Evolutionary conservation across 2,329 filamentous ascomycete species (phyloP).

Genomic region (Dothistroma septosporum): DNA sequence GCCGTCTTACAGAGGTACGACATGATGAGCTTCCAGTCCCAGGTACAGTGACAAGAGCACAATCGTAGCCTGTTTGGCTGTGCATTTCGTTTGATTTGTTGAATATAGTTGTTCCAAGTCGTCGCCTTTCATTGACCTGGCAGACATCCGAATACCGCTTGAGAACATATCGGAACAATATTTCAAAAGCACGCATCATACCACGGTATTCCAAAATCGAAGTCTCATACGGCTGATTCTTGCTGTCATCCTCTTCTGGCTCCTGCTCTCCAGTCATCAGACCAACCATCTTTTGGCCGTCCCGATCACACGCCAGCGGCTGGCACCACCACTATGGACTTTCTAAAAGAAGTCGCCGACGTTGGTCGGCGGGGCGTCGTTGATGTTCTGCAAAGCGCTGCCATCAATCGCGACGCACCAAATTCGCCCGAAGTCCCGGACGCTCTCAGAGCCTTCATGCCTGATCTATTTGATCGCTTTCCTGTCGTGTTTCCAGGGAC

Average conservation of each 20-base stretch:
- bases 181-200: not conserved
- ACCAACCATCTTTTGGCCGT: not conserved
- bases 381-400: conserved; percentile 24
- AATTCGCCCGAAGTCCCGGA: conserved; percentile 33
- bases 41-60: not conserved
- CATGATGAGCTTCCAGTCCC: not conserved
- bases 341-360: conserved; percentile 27
- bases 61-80: not conserved
- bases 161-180: not conserved
- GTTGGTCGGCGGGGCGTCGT: conserved; percentile 29
- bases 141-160: not conserved
- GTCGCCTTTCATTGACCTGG: not conserved
- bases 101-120: not conserved
- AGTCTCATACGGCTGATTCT: not conserved
- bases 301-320: conserved; percentile 10
- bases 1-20: too few relatives aligned
- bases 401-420: conserved; percentile 29
- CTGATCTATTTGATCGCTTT: conserved; percentile 36
- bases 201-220: not conserved
- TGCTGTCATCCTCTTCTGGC: not conserved
- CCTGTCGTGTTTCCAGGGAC: conserved; percentile 53
- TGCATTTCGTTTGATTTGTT: not conserved
- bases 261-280: not conserved
- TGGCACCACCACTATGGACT: conserved; percentile 22
- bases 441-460: conserved; percentile 31